Evolutionary conservation across 1,284 basidiomycete species (phyloP).

Genomic region (Melampsora larici-populina): DNA sequence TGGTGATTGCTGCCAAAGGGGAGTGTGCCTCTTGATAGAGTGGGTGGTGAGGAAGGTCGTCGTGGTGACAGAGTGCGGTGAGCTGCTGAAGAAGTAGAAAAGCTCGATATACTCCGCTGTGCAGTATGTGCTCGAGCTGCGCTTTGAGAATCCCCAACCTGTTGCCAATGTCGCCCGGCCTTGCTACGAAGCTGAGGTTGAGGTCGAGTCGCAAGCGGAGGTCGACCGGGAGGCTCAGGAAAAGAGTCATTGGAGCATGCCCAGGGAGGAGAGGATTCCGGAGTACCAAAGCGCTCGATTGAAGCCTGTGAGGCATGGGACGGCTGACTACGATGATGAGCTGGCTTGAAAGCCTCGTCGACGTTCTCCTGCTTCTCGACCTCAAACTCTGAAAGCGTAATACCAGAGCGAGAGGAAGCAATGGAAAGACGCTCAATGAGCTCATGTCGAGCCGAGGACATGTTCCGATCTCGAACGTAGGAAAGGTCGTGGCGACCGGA

Average conservation of each 20-base stretch:
- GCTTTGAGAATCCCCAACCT: neutral
- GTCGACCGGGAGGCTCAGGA: neutral
- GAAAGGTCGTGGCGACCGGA: neutral
- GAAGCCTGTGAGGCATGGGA: neutral
- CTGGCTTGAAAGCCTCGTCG: neutral
- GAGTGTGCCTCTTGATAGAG: neutral
- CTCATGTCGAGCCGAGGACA: neutral
- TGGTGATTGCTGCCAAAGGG: too few relatives aligned
- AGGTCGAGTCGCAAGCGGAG: neutral
- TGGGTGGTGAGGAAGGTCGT: neutral
- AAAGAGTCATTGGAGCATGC: neutral
- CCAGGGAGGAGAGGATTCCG: neutral
- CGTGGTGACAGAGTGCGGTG: neutral
- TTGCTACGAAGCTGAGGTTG: neutral
- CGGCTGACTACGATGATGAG: neutral
- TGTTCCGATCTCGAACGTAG: neutral
- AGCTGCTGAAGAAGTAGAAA: neutral
- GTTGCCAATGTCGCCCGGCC: neutral
- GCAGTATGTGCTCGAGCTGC: neutral
- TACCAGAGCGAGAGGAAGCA: neutral
- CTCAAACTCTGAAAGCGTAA: neutral
- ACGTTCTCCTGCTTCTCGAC: neutral
- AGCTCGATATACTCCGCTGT: neutral
- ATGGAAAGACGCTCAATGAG: neutral
- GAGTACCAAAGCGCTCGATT: neutral